Base-by-base conservation (phyloP, 2,329 filamentous ascomycete species). In the Aspergillus pseudotamarii region DNA sequence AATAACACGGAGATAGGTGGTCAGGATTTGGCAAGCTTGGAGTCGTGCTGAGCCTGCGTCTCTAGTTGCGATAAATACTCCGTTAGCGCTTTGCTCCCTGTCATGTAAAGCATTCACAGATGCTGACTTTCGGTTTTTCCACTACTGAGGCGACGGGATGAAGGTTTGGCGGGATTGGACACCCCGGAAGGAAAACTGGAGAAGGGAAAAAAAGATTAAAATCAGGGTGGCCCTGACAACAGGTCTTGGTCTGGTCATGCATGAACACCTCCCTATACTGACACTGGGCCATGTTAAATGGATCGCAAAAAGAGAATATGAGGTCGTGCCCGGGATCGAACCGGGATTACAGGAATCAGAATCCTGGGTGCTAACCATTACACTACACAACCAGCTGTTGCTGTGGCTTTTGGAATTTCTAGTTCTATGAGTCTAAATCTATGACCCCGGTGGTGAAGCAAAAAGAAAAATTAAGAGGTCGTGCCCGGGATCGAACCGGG, bases 261-360 rank as follows among this genome's bases (percentile, higher is more conserved):
- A 5, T 53, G 48, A n/a, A 19, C 28, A 21, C 12, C 48, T 26
- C 12, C 48, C 3, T 41, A 8, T 9, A 19, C 16, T 19, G 36
- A 19, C 16, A 41, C 3, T 41, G 6, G 6, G 16, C 6, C 16
- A 4, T 3, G 6, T 19, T 6, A 19, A 41, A 4, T 16, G 45
- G 16, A 19, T 8, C 10, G n/a, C 34, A 54, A 54, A 54, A 8
- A 23, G 2, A 36, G 6, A 9, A 1, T 2, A 16, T 26, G 3
- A 54, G 51, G 51, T 54, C 51, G 51, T 54, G 51, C 51, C 51
- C 48, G 48, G 48, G 48, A 51, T 51, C 48, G 48, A 51, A 51
- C 48, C 48, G 48, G 48, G 48, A 51, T 51, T 51, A 26, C 48
- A 16, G 28, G 48, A 51, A 51, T 51, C 48, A 51, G 48, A 51